A percentile compares a stretch with the other conserved stretches of the same genome.
Evolutionary conservation across 352 stramenopile species (phyloP).

Genomic region (Phytophthora nicotianae): DNA sequence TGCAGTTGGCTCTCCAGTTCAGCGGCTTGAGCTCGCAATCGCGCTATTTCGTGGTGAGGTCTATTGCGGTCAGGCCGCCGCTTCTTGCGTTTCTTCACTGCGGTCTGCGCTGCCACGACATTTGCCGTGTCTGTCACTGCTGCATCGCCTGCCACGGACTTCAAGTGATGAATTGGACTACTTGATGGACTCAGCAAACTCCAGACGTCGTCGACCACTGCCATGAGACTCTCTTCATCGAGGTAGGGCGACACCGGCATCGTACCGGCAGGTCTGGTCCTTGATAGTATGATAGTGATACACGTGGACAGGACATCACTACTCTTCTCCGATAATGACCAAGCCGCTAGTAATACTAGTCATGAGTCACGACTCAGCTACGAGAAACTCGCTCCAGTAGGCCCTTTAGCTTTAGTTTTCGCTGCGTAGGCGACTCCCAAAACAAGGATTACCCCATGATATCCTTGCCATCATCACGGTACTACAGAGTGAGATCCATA

Average conservation of each 20-base stretch:
- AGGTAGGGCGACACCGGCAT: neutral
- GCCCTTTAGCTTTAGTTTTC: no score
- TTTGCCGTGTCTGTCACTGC: neutral
- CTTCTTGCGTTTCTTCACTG: slow-evolving; percentile 2
- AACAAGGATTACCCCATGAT: no score
- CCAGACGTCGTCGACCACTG: neutral
- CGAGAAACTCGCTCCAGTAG: no score
- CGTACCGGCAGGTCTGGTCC: neutral
- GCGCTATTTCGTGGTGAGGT: slow-evolving; percentile 1
- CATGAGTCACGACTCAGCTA: no score
- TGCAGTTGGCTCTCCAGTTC: neutral
- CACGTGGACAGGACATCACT: neutral
- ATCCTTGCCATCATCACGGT: no score
- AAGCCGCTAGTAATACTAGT: no score
- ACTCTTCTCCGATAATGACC: neutral
- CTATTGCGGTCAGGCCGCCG: slow-evolving; percentile 2
- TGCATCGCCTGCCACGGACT: neutral
- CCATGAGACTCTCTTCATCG: neutral
- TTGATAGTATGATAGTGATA: neutral
- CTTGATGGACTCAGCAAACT: neutral
- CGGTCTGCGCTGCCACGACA: neutral
- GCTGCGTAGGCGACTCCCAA: no score
- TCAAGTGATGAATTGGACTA: neutral
- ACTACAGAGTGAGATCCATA: no score
- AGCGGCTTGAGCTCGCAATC: neutral